Evolutionary conservation across 2,329 filamentous ascomycete genomes (phyloP).

Genomic region (Metarhizium brunneum): DNA sequence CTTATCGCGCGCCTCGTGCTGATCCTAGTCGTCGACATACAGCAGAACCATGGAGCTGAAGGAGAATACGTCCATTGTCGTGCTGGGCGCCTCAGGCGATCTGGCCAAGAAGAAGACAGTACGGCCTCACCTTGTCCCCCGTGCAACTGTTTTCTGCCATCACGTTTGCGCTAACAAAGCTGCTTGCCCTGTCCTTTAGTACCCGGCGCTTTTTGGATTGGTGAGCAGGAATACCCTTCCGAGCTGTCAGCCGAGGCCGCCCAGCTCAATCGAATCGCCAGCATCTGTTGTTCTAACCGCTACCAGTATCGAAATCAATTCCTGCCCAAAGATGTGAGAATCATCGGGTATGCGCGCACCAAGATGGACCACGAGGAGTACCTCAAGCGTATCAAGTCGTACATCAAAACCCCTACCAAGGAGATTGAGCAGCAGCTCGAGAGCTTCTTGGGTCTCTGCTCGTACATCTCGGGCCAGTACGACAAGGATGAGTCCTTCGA

Average conservation of each 20-base stretch:
- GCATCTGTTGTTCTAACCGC: neutral
- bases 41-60: slow-evolving; percentile 85
- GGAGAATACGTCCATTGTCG: slow-evolving; percentile 94
- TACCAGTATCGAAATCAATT: slow-evolving; percentile 94
- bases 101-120: slow-evolving; percentile 99
- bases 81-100: slow-evolving; percentile 94
- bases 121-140: slow-evolving; percentile 23
- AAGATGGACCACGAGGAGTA: slow-evolving; percentile 99
- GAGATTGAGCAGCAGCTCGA: slow-evolving; percentile 93
- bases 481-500: slow-evolving; percentile 94
- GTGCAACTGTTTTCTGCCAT: neutral
- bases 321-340: slow-evolving; percentile 90
- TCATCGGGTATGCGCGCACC: slow-evolving; percentile 97
- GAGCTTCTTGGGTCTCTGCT: slow-evolving; percentile 79
- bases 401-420: slow-evolving; percentile 98
- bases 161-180: slow-evolving; percentile 13
- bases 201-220: slow-evolving; percentile 92
- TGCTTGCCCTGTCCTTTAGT: slow-evolving; percentile 40
- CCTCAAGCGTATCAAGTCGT: slow-evolving; percentile 86
- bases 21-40: slow-evolving; percentile 4
- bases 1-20: slow-evolving; percentile 1
- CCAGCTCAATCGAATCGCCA: neutral
- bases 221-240: slow-evolving; percentile 44
- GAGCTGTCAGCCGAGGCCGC: neutral
- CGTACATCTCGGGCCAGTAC: slow-evolving; percentile 95